These are phyloP conservation scores for Boletellus emodensis DNA, from an alignment of 768 basidiomycete species.

Conservation along the genomic window DNA sequence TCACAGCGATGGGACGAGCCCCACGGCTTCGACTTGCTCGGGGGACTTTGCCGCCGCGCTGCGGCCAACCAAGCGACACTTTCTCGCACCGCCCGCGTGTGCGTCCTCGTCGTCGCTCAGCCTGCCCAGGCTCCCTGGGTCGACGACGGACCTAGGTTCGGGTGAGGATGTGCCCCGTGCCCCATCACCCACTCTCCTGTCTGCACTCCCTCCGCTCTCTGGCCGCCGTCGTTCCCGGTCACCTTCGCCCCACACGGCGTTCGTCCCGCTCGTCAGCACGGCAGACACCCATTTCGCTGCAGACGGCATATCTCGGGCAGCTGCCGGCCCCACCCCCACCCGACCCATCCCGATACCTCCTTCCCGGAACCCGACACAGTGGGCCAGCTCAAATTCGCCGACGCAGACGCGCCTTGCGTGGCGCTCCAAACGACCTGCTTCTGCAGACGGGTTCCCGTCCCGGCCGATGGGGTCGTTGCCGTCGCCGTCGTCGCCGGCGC, in stretches of 20 bases:
- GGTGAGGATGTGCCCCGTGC: constrained; percentile 8
- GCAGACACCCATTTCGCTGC: too few species aligned
- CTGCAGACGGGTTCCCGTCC: background rate
- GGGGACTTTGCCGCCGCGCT: constrained; percentile 4
- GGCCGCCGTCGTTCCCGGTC: constrained; percentile 9
- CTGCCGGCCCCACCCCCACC: background rate
- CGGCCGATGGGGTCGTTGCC: background rate
- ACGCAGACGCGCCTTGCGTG: constrained; percentile 2
- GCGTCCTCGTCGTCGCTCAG: constrained; percentile 28
- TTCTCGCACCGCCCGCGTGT: constrained; percentile 21
- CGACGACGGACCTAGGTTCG: constrained; percentile 1
- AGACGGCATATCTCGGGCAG: background rate
- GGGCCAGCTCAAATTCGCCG: constrained; percentile 3
- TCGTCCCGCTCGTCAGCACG: too few species aligned
- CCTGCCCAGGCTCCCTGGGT: constrained; percentile 16
- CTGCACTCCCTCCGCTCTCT: constrained; percentile 22
- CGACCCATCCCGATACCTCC: background rate
- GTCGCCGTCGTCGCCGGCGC: background rate
- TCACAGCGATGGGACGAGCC: constrained; percentile 2
- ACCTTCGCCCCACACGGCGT: background rate
- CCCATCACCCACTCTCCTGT: constrained; percentile 25
- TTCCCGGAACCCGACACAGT: background rate
- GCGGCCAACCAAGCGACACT: constrained; percentile 1
- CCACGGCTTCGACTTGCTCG: constrained; percentile 18
- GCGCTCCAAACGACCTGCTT: constrained; percentile 8